These are phyloP conservation scores for Rhizomucor pusillus DNA, from an alignment of 371 early-diverging fungal species.

Conservation along the genomic window DNA sequence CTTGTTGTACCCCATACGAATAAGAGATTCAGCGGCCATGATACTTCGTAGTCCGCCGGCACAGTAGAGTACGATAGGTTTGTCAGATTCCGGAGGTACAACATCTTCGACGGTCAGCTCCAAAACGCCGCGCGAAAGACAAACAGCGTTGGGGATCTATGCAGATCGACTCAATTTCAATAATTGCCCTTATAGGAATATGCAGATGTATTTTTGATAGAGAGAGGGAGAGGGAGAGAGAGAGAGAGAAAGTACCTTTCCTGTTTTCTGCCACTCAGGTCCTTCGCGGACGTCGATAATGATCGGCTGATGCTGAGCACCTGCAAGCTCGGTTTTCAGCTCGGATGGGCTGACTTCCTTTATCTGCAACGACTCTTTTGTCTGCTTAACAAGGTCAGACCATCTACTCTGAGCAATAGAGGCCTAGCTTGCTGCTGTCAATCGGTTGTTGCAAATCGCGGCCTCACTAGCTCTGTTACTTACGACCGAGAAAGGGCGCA, in stretches of 20 bases:
- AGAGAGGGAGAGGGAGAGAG: neutral
- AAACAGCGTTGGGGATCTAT: conserved; percentile 30
- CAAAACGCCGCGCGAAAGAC: conserved; percentile 24
- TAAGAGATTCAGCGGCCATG: conserved; percentile 51
- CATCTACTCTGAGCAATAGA: neutral
- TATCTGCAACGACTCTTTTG: neutral
- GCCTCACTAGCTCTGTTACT: too few relatives aligned
- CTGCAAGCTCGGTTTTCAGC: neutral
- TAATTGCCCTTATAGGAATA: neutral
- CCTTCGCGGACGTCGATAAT: conserved; percentile 27
- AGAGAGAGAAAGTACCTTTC: conserved; percentile 12
- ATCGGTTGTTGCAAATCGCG: too few relatives aligned
- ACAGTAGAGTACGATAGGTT: conserved; percentile 52
- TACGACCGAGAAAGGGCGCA: too few relatives aligned
- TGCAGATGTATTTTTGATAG: too few relatives aligned
- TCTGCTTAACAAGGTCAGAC: neutral
- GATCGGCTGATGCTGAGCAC: conserved; percentile 8
- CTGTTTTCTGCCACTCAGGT: conserved; percentile 12
- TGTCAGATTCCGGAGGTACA: conserved; percentile 21
- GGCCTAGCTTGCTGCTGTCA: too few relatives aligned
- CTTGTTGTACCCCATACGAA: conserved; percentile 50
- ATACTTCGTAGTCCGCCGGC: conserved; percentile 53
- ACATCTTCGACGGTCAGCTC: conserved; percentile 29
- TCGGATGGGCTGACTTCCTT: conserved; percentile 5
- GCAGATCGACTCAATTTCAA: too few relatives aligned